Evolutionary conservation across 306 rosid species (phyloP).

Genomic region (Lathyrus sativus): DNA sequence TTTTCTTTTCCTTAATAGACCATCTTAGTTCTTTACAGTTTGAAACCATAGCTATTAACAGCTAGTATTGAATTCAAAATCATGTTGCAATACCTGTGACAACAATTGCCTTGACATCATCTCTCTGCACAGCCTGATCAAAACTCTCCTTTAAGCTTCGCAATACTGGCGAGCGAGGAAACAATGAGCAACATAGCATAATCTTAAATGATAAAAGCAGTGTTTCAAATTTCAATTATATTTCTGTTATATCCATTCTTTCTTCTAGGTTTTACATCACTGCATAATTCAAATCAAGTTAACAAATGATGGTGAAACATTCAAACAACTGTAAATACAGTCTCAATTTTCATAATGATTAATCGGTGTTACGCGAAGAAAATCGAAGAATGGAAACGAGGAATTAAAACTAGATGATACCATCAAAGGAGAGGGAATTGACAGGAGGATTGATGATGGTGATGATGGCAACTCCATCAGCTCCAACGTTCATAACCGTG

Average conservation of each 20-base stretch:
- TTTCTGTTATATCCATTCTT: not conserved
- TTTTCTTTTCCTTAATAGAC: constrained; percentile 15
- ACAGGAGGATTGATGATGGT: constrained; percentile 95
- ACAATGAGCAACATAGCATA: constrained; percentile 25
- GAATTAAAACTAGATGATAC: constrained; percentile 41
- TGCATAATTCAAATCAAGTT: constrained; percentile 21
- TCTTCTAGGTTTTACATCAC: not conserved
- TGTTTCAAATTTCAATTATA: not conserved
- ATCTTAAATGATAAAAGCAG: not conserved
- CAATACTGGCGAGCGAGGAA: constrained; percentile 52
- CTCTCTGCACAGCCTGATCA: constrained; percentile 68
- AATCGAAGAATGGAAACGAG: not conserved
- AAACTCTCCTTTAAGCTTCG: constrained; percentile 67
- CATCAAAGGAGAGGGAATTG: constrained; percentile 91
- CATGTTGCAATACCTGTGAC: constrained; percentile 58
- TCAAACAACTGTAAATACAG: not conserved
- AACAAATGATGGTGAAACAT: not conserved
- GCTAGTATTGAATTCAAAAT: constrained; percentile 16
- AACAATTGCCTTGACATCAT: constrained; percentile 93
- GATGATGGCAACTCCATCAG: constrained; percentile 88
- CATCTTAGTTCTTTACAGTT: constrained; percentile 19
- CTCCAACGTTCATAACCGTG: constrained; percentile 73
- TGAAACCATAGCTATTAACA: constrained; percentile 13
- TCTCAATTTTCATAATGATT: not conserved
- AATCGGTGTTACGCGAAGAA: not conserved